These are phyloP conservation scores for Erysimum cheiranthoides DNA, from an alignment of 345 rosid genomes.

Conservation along the genomic window DNA sequence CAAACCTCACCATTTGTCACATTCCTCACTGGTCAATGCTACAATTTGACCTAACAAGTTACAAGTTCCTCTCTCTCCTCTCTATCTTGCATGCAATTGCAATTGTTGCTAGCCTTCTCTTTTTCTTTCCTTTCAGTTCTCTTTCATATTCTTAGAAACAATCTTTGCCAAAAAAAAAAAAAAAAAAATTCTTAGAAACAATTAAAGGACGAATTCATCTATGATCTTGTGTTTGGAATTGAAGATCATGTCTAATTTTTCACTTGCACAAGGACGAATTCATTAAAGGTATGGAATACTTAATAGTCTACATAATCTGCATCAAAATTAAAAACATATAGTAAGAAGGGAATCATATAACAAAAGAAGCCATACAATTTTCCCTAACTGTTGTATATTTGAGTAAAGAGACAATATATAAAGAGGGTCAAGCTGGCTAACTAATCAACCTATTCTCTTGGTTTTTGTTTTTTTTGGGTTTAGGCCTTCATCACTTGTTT, in stretches of 20 bases:
- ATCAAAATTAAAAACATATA: slow-evolving; percentile 17
- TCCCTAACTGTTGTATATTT: slow-evolving; percentile 28
- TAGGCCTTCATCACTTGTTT: not conserved
- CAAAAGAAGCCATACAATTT: slow-evolving; percentile 40
- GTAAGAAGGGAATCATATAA: slow-evolving; percentile 20
- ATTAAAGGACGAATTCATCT: too few relatives aligned
- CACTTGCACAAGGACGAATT: not conserved
- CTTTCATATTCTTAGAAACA: slow-evolving; percentile 11
- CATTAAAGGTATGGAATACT: slow-evolving; percentile 25
- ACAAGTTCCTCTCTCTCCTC: slow-evolving; percentile 26
- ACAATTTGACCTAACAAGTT: slow-evolving; percentile 35
- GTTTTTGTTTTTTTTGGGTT: not conserved
- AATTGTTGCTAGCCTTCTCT: slow-evolving; percentile 25
- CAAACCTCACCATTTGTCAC: slow-evolving; percentile 44
- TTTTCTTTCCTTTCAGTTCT: slow-evolving; percentile 3
- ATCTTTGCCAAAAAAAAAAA: too few relatives aligned
- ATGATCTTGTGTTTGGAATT: slow-evolving; percentile 1
- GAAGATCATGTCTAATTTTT: slow-evolving; percentile 15
- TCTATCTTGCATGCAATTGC: slow-evolving; percentile 43
- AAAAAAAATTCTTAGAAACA: too few relatives aligned
- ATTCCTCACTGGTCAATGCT: slow-evolving; percentile 40
- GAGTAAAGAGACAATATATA: slow-evolving; percentile 33
- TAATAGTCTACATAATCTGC: slow-evolving; percentile 16
- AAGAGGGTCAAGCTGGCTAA: slow-evolving; percentile 45
- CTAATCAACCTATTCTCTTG: slow-evolving; percentile 46